A percentile compares a stretch with the other conserved stretches of the same genome.
Evolutionary conservation across 148 eudicot species (phyloP).

Genomic region (Linanthus parryae): DNA sequence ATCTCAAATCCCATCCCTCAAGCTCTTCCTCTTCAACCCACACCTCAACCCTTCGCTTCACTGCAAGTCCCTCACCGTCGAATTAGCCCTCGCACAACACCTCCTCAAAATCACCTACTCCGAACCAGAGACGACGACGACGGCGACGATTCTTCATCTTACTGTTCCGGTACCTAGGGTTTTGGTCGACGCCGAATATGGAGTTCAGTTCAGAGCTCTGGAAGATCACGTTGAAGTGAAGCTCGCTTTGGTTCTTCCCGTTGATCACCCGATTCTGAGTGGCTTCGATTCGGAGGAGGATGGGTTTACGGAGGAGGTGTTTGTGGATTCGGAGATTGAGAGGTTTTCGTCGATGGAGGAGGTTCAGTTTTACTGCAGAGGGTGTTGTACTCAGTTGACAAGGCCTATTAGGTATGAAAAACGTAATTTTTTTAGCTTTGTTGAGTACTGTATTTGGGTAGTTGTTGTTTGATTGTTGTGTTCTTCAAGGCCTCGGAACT

Average conservation of each 20-base stretch:
- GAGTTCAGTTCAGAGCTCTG: slow-evolving; percentile 29
- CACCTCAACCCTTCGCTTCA: slow-evolving; percentile 32
- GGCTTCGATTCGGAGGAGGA: slow-evolving; percentile 29
- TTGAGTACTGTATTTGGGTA: no score
- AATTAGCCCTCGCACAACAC: slow-evolving; percentile 37
- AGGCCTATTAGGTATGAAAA: slow-evolving; percentile 41
- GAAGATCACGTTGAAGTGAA: slow-evolving; percentile 75
- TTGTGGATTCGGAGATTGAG: slow-evolving; percentile 59
- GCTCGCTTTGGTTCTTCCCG: slow-evolving; percentile 58
- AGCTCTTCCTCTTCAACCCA: slow-evolving; percentile 54
- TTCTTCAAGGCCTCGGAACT: no score
- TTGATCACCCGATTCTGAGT: slow-evolving; percentile 74
- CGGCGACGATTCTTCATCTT: slow-evolving; percentile 22
- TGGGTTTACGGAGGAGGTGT: slow-evolving; percentile 33
- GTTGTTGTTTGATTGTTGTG: no score
- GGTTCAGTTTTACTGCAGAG: slow-evolving; percentile 65
- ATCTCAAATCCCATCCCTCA: slow-evolving; percentile 69
- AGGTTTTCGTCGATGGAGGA: slow-evolving; percentile 32
- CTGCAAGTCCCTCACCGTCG: slow-evolving; percentile 37
- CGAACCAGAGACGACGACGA: not conserved
- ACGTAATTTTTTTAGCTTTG: not conserved
- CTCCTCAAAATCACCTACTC: slow-evolving; percentile 35
- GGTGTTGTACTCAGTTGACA: slow-evolving; percentile 53
- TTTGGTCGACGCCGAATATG: slow-evolving; percentile 64
- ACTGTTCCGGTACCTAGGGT: slow-evolving; percentile 69